Percentiles rank a stretch among this genome's conserved stretches.
Conservation (phyloP, 306 rosid species). For the Sophora flavescens region DNA sequence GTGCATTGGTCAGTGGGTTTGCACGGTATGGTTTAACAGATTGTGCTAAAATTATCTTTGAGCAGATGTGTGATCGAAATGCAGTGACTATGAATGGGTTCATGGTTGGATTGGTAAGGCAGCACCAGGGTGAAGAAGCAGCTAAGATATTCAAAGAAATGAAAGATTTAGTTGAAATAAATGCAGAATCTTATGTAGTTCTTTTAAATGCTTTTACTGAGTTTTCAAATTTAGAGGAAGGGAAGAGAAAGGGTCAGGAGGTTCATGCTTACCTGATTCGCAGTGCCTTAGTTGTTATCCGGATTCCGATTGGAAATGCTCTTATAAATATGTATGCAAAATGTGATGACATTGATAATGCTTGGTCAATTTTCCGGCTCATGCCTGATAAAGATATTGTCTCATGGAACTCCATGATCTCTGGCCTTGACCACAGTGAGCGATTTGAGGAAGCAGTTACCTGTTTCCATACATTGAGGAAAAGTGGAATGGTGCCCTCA, state of each 20-base stretch:
- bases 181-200: constrained; percentile 71
- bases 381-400: constrained; percentile 70
- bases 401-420: constrained; percentile 87
- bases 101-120: constrained; percentile 87
- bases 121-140: constrained; percentile 86
- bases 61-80: constrained; percentile 73
- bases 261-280: constrained; percentile 73
- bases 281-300: constrained; percentile 50
- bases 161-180: constrained; percentile 68
- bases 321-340: constrained; percentile 86
- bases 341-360: constrained; percentile 68
- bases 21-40: constrained; percentile 66
- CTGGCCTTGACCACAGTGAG: constrained; percentile 86
- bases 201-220: constrained; percentile 74
- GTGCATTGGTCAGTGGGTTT: constrained; percentile 89
- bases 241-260: constrained; percentile 76
- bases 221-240: constrained; percentile 65
- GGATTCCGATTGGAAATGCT: constrained; percentile 73
- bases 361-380: constrained; percentile 65
- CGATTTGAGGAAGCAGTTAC: constrained; percentile 71
- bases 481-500: constrained; percentile 72
- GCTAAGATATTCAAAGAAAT: constrained; percentile 66
- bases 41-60: constrained; percentile 68
- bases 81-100: constrained; percentile 88
- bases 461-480: constrained; percentile 68